Percentiles rank a stretch among this genome's conserved stretches.
Conservation (phyloP, 768 basidiomycete genomes). For the Serendipita sp. region DNA sequence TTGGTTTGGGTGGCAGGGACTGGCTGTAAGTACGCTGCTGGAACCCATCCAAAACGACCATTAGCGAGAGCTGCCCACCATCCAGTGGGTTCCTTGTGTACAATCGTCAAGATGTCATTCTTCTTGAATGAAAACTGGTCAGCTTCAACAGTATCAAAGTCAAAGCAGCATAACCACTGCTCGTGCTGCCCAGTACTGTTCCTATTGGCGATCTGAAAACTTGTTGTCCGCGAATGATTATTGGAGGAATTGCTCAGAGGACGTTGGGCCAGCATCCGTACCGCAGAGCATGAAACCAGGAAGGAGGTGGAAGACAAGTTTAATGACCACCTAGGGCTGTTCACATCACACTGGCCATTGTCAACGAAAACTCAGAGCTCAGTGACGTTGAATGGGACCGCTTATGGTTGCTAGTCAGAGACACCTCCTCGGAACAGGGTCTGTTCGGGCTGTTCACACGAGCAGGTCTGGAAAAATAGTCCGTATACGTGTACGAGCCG, state of each 20-base stretch:
- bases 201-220: neutral
- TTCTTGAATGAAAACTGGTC: constrained; percentile 45
- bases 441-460: no score
- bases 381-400: no score
- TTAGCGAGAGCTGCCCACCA: constrained; percentile 71
- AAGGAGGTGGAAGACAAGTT: neutral
- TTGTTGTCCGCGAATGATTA: neutral
- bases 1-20: neutral
- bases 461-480: no score
- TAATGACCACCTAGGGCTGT: no score
- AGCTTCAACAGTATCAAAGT: constrained; percentile 46
- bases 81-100: constrained; percentile 53
- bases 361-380: no score
- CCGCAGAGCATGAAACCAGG: neutral
- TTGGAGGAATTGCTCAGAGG: neutral
- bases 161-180: constrained; percentile 37
- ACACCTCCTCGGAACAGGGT: no score
- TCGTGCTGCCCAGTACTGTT: neutral
- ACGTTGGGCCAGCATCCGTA: neutral
- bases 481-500: no score
- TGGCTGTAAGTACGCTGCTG: constrained; percentile 33
- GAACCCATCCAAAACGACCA: constrained; percentile 55
- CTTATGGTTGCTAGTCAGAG: no score
- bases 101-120: constrained; percentile 50
- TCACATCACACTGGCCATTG: no score